Conservation (phyloP, 1,284 basidiomycete species). For the Ceratobasidium sp. region DNA sequence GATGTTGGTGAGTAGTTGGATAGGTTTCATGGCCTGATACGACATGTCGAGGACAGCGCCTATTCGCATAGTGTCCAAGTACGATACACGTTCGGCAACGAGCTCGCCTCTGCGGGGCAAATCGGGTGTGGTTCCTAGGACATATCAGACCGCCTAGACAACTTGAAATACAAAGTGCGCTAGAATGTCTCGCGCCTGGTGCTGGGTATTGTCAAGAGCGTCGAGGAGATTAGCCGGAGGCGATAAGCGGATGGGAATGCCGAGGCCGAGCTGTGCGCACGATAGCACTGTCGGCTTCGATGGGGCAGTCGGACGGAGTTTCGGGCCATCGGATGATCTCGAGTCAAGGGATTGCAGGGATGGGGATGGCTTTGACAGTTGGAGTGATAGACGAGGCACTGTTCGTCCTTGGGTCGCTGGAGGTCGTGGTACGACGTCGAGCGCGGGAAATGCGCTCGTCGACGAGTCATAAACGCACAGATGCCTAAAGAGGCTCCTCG, state of each 20-base stretch:
- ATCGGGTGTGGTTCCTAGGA: not conserved
- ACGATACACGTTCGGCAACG: not conserved
- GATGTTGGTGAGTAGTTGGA: not conserved
- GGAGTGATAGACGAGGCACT: not conserved
- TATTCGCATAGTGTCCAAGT: not conserved
- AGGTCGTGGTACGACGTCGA: too few species aligned
- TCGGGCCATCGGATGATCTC: conserved; percentile 2
- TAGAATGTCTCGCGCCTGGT: not conserved
- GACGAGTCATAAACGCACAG: not conserved
- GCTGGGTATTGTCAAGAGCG: not conserved
- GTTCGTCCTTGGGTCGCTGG: too few species aligned
- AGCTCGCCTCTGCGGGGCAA: not conserved
- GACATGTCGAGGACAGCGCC: not conserved
- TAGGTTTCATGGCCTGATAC: not conserved
- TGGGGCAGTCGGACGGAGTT: not conserved
- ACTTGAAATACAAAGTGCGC: not conserved
- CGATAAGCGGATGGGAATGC: not conserved
- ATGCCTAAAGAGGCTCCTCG: not conserved
- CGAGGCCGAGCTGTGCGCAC: not conserved
- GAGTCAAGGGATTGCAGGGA: not conserved
- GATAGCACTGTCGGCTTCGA: not conserved
- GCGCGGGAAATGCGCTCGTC: not conserved
- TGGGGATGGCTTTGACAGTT: not conserved
- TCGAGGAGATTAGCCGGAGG: too few species aligned
- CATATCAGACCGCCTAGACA: not conserved